phyloP scores from a whole-genome alignment of 1,139 yeast genomes.

The Protomyces inundatus region DNA sequence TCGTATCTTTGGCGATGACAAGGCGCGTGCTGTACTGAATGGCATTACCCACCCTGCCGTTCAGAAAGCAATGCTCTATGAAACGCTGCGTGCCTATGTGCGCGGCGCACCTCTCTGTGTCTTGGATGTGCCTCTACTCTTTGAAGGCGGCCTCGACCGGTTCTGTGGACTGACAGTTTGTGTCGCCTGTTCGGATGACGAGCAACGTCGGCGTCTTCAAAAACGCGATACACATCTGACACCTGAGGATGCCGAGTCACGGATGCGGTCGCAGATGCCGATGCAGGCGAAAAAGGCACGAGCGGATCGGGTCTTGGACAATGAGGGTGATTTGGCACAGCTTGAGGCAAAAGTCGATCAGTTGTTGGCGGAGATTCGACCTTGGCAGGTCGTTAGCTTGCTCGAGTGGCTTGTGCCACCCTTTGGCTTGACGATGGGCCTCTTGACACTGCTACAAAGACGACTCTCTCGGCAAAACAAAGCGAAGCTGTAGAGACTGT shows the following conservation, averaged over 20 bases:
- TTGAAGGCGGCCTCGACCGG: constrained; percentile 67
- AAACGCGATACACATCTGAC: constrained; percentile 59
- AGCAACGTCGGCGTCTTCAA: constrained; percentile 60
- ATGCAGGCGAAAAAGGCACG: constrained; percentile 51
- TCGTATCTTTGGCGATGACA: constrained; percentile 65
- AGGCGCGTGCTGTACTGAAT: constrained; percentile 54
- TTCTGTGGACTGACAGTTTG: constrained; percentile 70
- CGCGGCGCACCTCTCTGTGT: constrained; percentile 47
- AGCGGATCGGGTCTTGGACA: constrained; percentile 67
- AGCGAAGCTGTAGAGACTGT: neutral
- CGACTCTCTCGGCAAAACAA: neutral
- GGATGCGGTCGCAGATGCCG: constrained; percentile 76
- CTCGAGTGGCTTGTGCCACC: constrained; percentile 26
- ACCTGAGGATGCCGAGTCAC: constrained; percentile 59
- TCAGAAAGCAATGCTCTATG: constrained; percentile 57
- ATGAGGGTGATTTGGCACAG: constrained; percentile 50
- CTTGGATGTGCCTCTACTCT: constrained; percentile 83
- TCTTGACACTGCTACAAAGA: constrained; percentile 1
- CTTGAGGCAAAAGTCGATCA: constrained; percentile 23
- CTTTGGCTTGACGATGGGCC: constrained; percentile 16
- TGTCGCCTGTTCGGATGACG: constrained; percentile 55
- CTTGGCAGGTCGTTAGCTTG: constrained; percentile 20
- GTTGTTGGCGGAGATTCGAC: constrained; percentile 23
- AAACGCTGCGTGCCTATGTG: constrained; percentile 56
- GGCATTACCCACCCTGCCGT: constrained; percentile 87